Conservation (phyloP, 805 yeast genomes). For the Tetrapisispora phaffii region DNA sequence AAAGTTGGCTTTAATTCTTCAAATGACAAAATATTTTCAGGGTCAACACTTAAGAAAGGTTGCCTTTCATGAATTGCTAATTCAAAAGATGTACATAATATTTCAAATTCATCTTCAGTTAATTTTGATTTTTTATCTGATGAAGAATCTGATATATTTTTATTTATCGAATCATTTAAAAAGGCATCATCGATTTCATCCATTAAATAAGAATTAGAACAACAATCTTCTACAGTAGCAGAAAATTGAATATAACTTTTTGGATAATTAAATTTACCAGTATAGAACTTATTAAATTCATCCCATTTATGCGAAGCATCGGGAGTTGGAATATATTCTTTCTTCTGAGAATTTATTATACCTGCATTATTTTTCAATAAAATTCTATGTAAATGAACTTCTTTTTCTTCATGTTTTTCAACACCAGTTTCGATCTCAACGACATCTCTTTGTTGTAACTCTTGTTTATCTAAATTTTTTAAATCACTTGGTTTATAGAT, state of each 20-base stretch:
- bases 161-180: constrained; percentile 36
- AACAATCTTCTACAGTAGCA: constrained; percentile 92
- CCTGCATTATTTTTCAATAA: constrained; percentile 46
- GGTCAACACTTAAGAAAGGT: constrained; percentile 82
- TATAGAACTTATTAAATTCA: constrained; percentile 65
- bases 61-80: constrained; percentile 66
- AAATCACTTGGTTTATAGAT: constrained; percentile 70
- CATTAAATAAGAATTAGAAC: constrained; percentile 77
- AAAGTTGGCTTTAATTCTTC: constrained; percentile 55
- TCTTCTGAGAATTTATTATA: constrained; percentile 28
- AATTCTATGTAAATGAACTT: constrained; percentile 88
- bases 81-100: constrained; percentile 65
- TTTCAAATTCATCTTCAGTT: constrained; percentile 79
- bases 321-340: constrained; percentile 83
- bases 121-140: constrained; percentile 30
- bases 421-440: constrained; percentile 95
- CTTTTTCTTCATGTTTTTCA: constrained; percentile 94
- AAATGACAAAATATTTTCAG: constrained; percentile 58
- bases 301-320: constrained; percentile 81
- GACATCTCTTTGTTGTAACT: constrained; percentile 60
- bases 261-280: constrained; percentile 59
- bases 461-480: constrained; percentile 59
- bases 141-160: constrained; percentile 6
- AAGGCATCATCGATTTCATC: constrained; percentile 81
- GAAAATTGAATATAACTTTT: constrained; percentile 76